Conservation (phyloP, 2,329 filamentous ascomycete species). For the Beauveria bassiana region DNA sequence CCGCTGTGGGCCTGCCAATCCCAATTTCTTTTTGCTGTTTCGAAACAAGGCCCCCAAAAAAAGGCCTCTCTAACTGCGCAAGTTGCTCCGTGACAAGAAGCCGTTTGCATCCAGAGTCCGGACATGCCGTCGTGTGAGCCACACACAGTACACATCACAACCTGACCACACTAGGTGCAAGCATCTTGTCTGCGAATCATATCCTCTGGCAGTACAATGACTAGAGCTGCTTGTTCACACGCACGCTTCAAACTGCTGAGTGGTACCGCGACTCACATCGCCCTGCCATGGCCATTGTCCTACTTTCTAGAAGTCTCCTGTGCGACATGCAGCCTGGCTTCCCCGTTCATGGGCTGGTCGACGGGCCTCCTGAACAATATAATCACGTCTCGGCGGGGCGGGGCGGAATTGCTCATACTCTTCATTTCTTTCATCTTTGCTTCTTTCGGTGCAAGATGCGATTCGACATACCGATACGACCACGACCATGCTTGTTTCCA, state of each 20-base stretch:
- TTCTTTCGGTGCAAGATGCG: not conserved
- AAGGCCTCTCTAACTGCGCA: not conserved
- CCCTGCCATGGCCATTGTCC: conserved; percentile 1
- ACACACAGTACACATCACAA: not conserved
- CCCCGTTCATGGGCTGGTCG: not conserved
- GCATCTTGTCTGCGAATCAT: not conserved
- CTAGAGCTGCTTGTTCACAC: not conserved
- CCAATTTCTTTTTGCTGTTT: not conserved
- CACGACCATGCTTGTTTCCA: not conserved
- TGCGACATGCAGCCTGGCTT: not conserved
- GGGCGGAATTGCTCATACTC: not conserved
- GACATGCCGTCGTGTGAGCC: conserved; percentile 4
- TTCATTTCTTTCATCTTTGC: not conserved
- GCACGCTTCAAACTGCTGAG: not conserved
- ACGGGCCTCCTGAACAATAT: not conserved
- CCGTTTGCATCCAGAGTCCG: not conserved
- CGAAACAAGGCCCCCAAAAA: conserved; percentile 3
- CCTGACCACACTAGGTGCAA: not conserved
- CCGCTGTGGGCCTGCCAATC: not conserved
- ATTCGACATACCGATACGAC: not conserved
- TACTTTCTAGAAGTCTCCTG: conserved; percentile 4
- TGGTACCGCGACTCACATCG: not conserved
- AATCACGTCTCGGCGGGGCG: not conserved
- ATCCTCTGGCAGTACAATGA: not conserved
- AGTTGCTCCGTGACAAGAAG: not conserved